Evolutionary conservation across 805 yeast genomes (phyloP).

Genomic region (Candida takata): DNA sequence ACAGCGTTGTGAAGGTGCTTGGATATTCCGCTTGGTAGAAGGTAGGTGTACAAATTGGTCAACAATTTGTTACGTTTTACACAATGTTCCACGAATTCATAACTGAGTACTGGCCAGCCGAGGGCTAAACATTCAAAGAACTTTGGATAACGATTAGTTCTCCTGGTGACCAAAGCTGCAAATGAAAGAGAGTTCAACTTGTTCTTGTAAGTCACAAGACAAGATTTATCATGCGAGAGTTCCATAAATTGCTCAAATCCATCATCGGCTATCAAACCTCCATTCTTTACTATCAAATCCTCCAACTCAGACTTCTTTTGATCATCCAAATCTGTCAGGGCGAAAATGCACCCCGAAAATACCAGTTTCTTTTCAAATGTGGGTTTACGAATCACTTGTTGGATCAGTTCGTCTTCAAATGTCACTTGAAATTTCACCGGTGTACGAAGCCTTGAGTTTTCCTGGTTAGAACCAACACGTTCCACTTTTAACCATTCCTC

Average conservation of each 20-base stretch:
- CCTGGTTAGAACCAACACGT: conserved; percentile 21
- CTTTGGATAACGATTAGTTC: conserved; percentile 59
- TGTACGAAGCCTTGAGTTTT: conserved; percentile 10
- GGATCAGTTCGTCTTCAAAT: conserved; percentile 9
- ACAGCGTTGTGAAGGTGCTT: conserved; percentile 30
- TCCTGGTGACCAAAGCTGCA: conserved; percentile 52
- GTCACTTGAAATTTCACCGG: conserved; percentile 3
- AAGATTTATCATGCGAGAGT: conserved; percentile 1
- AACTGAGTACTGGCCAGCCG: conserved; percentile 81
- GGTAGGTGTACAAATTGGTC: conserved; percentile 31
- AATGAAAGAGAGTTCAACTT: conserved; percentile 31
- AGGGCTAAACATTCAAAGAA: conserved; percentile 70
- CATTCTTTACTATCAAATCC: conserved; percentile 32
- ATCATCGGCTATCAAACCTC: conserved; percentile 34
- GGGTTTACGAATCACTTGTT: background rate
- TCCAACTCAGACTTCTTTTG: conserved; percentile 26
- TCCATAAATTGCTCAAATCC: conserved; percentile 24
- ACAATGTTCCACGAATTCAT: conserved; percentile 48
- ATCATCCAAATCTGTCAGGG: conserved; percentile 30
- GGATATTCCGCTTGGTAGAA: conserved; percentile 71
- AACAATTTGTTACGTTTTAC: conserved; percentile 25
- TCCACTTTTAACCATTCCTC: conserved; percentile 30
- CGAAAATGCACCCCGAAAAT: conserved; percentile 30
- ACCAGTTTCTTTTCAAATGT: conserved; percentile 1
- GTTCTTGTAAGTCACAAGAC: conserved; percentile 8